Percentiles rank a stretch among this genome's conserved stretches.
Conservation (phyloP, 225 moss, liverwort and hornwort genomes). For the Marchantia polymorpha region DNA sequence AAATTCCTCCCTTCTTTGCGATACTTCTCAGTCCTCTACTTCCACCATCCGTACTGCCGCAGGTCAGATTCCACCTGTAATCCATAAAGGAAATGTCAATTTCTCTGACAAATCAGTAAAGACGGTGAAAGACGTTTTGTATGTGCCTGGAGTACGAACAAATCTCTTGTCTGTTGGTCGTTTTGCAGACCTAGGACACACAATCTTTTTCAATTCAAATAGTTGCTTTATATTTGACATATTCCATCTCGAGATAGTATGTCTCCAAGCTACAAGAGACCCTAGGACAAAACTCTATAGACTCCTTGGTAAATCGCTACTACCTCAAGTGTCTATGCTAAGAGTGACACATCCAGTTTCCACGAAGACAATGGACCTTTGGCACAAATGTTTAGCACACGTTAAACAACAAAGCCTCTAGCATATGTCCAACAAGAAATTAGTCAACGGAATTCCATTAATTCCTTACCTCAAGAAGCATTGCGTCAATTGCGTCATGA, state of each 20-base stretch:
- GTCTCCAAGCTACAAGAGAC: not conserved
- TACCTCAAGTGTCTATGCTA: too few relatives aligned
- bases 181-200: too few relatives aligned
- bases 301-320: not conserved
- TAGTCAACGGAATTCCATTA: too few relatives aligned
- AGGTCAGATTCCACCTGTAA: not conserved
- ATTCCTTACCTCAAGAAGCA: too few relatives aligned
- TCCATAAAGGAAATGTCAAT: not conserved
- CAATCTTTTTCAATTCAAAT: not conserved
- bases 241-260: not conserved
- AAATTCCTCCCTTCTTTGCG: not conserved
- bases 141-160: not conserved
- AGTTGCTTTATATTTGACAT: not conserved
- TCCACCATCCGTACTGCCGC: not conserved
- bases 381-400: too few relatives aligned
- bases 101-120: not conserved
- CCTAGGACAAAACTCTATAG: not conserved
- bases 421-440: too few relatives aligned
- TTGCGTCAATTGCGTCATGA: too few relatives aligned
- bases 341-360: too few relatives aligned
- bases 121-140: not conserved
- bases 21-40: not conserved
- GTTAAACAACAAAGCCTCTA: too few relatives aligned
- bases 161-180: not conserved
- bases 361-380: too few relatives aligned